phyloP scores from a whole-genome alignment of 2,329 filamentous ascomycete genomes.

The Xylariaceae sp. region DNA sequence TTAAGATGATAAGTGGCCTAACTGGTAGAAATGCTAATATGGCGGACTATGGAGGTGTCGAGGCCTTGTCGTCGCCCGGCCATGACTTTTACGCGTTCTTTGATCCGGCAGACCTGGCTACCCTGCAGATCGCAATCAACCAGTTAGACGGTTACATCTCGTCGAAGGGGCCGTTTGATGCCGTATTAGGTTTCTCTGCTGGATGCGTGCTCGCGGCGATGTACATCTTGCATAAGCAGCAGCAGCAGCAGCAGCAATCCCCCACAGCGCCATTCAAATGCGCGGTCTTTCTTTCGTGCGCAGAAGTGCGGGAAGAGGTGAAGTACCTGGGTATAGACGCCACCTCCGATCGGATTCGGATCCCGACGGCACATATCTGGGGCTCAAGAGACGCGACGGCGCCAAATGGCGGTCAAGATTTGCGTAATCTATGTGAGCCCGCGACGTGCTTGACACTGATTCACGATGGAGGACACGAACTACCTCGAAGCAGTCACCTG shows the following conservation, averaged over 20 bases:
- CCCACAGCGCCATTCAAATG: constrained; percentile 2
- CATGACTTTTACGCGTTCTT: not conserved
- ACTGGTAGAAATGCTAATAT: no score
- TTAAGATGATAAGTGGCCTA: no score
- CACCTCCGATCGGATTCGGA: not conserved
- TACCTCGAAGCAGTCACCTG: no score
- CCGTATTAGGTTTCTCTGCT: not conserved
- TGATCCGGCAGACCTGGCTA: not conserved
- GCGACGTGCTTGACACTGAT: no score
- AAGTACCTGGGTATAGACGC: not conserved
- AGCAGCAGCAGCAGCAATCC: not conserved
- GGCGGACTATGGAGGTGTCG: no score
- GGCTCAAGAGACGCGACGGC: not conserved
- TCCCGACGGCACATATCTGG: constrained; percentile 2
- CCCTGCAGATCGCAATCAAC: not conserved
- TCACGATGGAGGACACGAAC: no score
- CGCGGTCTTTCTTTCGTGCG: not conserved
- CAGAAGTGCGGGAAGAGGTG: not conserved
- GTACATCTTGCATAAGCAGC: not conserved
- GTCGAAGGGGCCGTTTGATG: not conserved
- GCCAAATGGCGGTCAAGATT: no score
- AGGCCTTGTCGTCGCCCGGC: no score
- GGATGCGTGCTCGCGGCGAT: not conserved
- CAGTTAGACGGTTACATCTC: not conserved
- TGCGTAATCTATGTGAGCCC: no score